These are phyloP conservation scores for Aspergillus fructus DNA, from an alignment of 2,329 filamentous ascomycete species.

Conservation along the genomic window DNA sequence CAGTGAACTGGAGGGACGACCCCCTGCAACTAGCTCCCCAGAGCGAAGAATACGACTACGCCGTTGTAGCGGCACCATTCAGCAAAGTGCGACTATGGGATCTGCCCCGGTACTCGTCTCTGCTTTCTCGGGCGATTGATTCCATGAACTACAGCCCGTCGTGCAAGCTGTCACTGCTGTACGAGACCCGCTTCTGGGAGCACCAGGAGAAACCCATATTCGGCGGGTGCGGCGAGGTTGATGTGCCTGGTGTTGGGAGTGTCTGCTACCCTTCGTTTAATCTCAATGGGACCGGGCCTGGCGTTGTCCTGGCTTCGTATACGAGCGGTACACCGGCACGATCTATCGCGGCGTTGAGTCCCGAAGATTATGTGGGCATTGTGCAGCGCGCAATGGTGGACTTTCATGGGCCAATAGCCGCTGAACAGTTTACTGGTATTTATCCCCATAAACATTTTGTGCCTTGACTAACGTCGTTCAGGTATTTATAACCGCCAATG, in stretches of 20 bases:
- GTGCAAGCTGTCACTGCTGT: conserved; percentile 65
- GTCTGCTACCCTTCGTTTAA: conserved; percentile 40
- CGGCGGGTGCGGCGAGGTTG: conserved; percentile 50
- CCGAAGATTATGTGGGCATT: conserved; percentile 56
- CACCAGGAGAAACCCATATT: conserved; percentile 57
- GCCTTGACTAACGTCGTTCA: not conserved
- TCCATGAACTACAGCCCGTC: conserved; percentile 51
- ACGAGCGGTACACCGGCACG: conserved; percentile 25
- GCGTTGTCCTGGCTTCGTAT: conserved; percentile 48
- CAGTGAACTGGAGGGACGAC: conserved; percentile 55
- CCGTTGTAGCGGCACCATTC: conserved; percentile 65
- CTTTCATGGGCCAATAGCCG: conserved; percentile 62
- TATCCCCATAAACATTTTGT: not conserved
- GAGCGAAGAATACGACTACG: conserved; percentile 62
- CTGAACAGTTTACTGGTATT: conserved; percentile 61
- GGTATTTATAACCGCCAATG: conserved; percentile 61
- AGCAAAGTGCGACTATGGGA: conserved; percentile 63
- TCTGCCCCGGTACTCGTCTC: conserved; percentile 54
- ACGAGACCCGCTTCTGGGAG: conserved; percentile 64
- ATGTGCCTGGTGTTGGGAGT: conserved; percentile 29
- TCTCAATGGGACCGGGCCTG: conserved; percentile 35
- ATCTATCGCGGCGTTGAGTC: conserved; percentile 23
- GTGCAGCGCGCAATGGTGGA: conserved; percentile 66
- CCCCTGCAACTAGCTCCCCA: conserved; percentile 42
- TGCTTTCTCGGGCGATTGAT: conserved; percentile 49